phyloP scores from a whole-genome alignment of 805 yeast genomes.

The Kodamaea neixiangensis region DNA sequence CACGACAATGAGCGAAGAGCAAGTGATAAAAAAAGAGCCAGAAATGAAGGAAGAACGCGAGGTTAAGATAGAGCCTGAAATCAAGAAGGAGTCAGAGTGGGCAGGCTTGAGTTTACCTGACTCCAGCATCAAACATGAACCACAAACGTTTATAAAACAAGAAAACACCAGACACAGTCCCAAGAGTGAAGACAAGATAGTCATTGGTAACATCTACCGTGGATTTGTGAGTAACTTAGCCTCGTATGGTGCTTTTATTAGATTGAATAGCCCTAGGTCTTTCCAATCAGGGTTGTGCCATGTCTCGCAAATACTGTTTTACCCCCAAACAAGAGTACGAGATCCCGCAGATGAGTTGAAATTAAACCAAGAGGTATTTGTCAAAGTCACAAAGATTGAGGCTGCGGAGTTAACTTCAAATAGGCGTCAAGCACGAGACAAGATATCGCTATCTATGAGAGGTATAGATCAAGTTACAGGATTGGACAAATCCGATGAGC shows the following conservation, averaged over 20 bases:
- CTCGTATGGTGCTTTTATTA: constrained; percentile 78
- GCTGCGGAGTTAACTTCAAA: not conserved
- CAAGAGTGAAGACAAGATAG: constrained; percentile 18
- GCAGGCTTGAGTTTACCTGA: not conserved
- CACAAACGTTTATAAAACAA: not conserved
- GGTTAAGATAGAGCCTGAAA: constrained; percentile 8
- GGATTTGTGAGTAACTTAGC: constrained; percentile 65
- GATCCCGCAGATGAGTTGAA: constrained; percentile 61
- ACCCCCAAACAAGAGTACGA: constrained; percentile 46
- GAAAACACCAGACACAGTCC: not conserved
- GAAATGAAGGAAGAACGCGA: constrained; percentile 9
- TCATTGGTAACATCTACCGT: constrained; percentile 48
- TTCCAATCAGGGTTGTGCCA: constrained; percentile 70
- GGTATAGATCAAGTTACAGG: constrained; percentile 75
- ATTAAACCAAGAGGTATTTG: constrained; percentile 63
- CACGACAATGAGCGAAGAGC: constrained; percentile 10
- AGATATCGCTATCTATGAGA: constrained; percentile 65
- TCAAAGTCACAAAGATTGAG: constrained; percentile 48
- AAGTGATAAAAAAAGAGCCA: constrained; percentile 12
- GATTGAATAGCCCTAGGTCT: constrained; percentile 35
- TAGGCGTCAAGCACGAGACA: constrained; percentile 17
- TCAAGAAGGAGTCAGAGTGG: constrained; percentile 6
- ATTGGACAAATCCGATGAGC: constrained; percentile 27
- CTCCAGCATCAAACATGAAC: not conserved
- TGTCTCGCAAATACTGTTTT: constrained; percentile 61